Evolutionary conservation across 306 rosid species (phyloP).

Genomic region (Malus sylvestris): DNA sequence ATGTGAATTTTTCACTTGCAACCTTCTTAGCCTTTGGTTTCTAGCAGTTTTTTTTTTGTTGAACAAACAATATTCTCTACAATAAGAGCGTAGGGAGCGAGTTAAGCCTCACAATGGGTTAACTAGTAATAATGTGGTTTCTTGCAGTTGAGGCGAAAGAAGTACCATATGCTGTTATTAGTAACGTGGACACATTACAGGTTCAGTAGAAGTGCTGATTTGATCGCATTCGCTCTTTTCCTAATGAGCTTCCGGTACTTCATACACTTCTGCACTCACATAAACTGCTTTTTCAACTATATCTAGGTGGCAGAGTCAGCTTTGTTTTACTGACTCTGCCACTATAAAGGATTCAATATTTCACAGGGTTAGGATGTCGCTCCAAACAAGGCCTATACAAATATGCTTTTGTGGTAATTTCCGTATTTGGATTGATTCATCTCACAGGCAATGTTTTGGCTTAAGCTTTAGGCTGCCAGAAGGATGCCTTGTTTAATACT

Average conservation of each 20-base stretch:
- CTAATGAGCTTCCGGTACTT: neutral
- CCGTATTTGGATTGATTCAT: neutral
- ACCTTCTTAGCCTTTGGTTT: constrained; percentile 23
- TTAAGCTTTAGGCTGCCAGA: constrained; percentile 61
- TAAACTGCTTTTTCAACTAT: constrained; percentile 5
- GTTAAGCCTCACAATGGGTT: no score
- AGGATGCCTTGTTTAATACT: constrained; percentile 42
- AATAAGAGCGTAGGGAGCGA: no score
- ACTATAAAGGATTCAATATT: constrained; percentile 50
- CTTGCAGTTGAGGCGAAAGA: constrained; percentile 47
- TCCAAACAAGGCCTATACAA: constrained; percentile 71
- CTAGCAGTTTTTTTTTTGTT: neutral
- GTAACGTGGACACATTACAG: constrained; percentile 21
- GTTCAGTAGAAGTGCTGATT: constrained; percentile 29
- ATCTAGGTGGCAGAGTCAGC: constrained; percentile 83
- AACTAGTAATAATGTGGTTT: no score
- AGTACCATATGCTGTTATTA: constrained; percentile 20
- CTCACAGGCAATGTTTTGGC: constrained; percentile 88
- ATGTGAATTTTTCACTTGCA: constrained; percentile 2
- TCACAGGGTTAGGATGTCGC: constrained; percentile 91
- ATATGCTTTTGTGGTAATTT: neutral
- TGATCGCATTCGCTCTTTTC: no score
- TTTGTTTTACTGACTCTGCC: constrained; percentile 31
- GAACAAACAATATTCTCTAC: no score
- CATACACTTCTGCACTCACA: neutral